Evolutionary conservation across 495 filamentous ascomycete genomes (phyloP).

Genomic region (Penicillium dipodomyicola): DNA sequence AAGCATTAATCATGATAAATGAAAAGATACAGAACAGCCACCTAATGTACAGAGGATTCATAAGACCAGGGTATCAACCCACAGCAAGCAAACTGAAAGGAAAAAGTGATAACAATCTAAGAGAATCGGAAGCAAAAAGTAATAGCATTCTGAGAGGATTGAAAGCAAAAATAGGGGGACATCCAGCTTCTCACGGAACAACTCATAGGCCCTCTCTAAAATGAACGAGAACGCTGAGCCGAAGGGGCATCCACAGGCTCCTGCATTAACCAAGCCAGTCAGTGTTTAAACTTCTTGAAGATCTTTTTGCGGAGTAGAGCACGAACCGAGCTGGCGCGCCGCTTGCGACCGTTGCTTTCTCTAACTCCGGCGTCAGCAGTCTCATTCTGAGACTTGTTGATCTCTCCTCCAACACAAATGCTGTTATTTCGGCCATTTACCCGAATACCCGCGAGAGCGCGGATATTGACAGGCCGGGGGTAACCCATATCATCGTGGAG

Average conservation of each 20-base stretch:
- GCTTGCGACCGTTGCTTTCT: background rate
- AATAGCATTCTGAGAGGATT: background rate
- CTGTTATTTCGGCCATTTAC: slow-evolving; percentile 3
- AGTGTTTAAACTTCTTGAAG: background rate
- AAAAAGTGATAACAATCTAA: background rate
- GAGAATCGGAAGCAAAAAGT: background rate
- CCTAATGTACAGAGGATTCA: background rate
- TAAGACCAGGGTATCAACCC: background rate
- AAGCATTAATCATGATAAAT: background rate
- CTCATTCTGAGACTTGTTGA: background rate
- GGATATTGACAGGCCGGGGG: background rate
- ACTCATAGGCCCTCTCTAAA: background rate
- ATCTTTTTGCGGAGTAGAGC: background rate
- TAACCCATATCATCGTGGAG: slow-evolving; percentile 12
- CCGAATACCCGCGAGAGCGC: background rate
- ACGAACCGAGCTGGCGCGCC: slow-evolving; percentile 9
- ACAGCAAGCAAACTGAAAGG: background rate
- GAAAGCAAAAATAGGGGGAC: background rate
- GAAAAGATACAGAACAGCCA: background rate
- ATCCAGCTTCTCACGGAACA: background rate
- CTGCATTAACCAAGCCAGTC: background rate
- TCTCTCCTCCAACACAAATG: background rate
- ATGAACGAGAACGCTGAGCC: background rate
- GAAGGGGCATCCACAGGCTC: background rate
- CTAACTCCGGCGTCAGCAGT: background rate